Percentiles rank a stretch among this genome's conserved stretches.
These are phyloP conservation scores for Candida ponderosae DNA, from an alignment of 805 yeast genomes.

Conservation along the genomic window DNA sequence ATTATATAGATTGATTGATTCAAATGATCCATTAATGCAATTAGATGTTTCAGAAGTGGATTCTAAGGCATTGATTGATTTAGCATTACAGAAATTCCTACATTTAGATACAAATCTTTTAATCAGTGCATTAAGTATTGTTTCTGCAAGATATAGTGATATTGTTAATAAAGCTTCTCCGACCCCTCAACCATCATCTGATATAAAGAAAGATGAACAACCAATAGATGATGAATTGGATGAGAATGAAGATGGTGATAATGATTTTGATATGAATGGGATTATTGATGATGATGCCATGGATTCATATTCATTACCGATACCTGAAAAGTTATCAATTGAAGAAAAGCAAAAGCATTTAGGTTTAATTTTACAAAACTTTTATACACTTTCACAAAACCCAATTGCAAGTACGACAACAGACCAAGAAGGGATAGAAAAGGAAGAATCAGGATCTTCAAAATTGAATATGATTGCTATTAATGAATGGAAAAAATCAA, in stretches of 20 bases:
- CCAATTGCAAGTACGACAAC: too few species aligned
- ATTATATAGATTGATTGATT: slow-evolving; percentile 59
- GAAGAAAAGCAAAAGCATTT: slow-evolving; percentile 54
- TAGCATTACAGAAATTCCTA: slow-evolving; percentile 60
- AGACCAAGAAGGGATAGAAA: slow-evolving; percentile 3
- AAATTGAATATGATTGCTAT: slow-evolving; percentile 25
- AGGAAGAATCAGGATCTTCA: slow-evolving; percentile 13
- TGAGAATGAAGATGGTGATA: slow-evolving; percentile 22
- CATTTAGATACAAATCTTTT: slow-evolving; percentile 45
- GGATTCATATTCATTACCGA: slow-evolving; percentile 43
- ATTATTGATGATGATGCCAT: slow-evolving; percentile 20
- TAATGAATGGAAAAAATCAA: slow-evolving; percentile 51
- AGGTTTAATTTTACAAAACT: slow-evolving; percentile 48
- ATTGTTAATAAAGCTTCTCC: slow-evolving; percentile 22
- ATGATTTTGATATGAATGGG: slow-evolving; percentile 10
- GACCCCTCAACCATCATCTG: slow-evolving; percentile 4
- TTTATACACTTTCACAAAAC: slow-evolving; percentile 37
- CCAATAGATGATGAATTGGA: slow-evolving; percentile 23
- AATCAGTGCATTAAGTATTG: slow-evolving; percentile 59
- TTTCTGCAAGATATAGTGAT: slow-evolving; percentile 56
- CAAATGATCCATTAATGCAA: slow-evolving; percentile 49
- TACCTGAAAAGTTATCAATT: slow-evolving; percentile 44
- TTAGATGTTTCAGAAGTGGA: slow-evolving; percentile 71
- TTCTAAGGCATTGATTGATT: slow-evolving; percentile 50
- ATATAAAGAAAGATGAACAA: slow-evolving; percentile 7